Evolutionary conservation across 352 stramenopile genomes (phyloP).

Genomic region (Phytophthora capsici): DNA sequence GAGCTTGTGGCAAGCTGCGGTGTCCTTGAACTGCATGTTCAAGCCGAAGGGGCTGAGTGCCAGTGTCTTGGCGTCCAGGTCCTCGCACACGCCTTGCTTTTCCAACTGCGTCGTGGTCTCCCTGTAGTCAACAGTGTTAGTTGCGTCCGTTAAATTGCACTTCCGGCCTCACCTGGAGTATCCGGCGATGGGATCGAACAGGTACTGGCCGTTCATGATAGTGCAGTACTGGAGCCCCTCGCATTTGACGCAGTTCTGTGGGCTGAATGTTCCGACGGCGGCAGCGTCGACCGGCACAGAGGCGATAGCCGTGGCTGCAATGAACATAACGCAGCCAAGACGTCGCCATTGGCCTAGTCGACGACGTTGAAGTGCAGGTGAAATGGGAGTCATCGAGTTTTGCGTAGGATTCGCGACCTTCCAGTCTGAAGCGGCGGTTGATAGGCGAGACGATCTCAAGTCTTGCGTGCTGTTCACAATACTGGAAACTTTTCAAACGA

Average conservation of each 20-base stretch:
- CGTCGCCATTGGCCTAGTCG: constrained; percentile 11
- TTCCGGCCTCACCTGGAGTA: constrained; percentile 85
- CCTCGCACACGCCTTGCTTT: constrained; percentile 79
- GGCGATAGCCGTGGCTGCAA: constrained; percentile 2
- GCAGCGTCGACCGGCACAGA: constrained; percentile 6
- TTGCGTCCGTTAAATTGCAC: too few species aligned
- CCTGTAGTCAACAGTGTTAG: constrained; percentile 34
- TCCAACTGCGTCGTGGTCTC: constrained; percentile 61
- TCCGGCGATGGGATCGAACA: constrained; percentile 67
- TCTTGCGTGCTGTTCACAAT: background rate
- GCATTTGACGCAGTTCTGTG: constrained; percentile 55
- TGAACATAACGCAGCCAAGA: constrained; percentile 6
- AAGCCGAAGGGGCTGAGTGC: constrained; percentile 60
- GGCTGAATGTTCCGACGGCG: constrained; percentile 46
- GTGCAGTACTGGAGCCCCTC: constrained; percentile 66
- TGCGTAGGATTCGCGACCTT: constrained; percentile 1
- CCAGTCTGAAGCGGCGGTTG: background rate
- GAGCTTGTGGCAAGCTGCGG: constrained; percentile 51
- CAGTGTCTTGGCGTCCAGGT: constrained; percentile 70
- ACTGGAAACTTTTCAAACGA: constrained; percentile 24
- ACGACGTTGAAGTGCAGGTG: constrained; percentile 19
- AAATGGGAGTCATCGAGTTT: constrained; percentile 2
- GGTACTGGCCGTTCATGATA: constrained; percentile 69
- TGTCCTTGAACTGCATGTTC: constrained; percentile 77
- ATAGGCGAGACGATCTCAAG: background rate